These are phyloP conservation scores for Cystobasidium onofrii DNA, from an alignment of 768 basidiomycete genomes.

Conservation along the genomic window DNA sequence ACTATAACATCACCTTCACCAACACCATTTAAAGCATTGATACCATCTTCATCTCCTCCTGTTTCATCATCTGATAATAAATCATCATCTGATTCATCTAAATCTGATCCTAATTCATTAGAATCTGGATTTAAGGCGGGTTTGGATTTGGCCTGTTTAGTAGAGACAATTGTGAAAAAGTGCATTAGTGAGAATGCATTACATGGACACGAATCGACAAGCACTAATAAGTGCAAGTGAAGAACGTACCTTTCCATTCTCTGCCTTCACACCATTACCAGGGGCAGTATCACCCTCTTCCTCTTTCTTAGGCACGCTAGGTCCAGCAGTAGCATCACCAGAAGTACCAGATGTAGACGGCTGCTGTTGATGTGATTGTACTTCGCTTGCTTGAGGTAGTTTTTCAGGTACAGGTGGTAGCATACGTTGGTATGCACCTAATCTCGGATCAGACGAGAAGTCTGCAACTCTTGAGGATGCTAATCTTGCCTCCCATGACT, in stretches of 20 bases:
- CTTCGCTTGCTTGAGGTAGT: constrained; percentile 11
- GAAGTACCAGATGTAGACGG: neutral
- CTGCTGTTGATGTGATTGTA: constrained; percentile 14
- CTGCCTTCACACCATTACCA: neutral
- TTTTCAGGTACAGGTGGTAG: constrained; percentile 14
- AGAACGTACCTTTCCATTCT: constrained; percentile 1
- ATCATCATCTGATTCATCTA: constrained; percentile 79
- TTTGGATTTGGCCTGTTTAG: neutral
- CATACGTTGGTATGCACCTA: constrained; percentile 33
- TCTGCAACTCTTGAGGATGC: constrained; percentile 91
- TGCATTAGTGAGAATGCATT: too few species aligned
- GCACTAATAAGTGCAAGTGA: neutral
- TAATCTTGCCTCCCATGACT: constrained; percentile 97
- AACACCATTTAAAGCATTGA: constrained; percentile 50
- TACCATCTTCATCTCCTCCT: constrained; percentile 68
- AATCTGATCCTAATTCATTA: constrained; percentile 90
- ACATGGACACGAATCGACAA: too few species aligned
- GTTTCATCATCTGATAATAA: constrained; percentile 80
- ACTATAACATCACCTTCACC: constrained; percentile 79
- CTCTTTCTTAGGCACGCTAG: neutral
- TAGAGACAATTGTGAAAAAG: neutral
- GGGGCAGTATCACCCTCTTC: neutral
- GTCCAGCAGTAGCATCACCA: neutral
- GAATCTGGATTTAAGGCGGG: constrained; percentile 41
- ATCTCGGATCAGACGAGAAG: constrained; percentile 52